Percentiles rank a stretch among this genome's conserved stretches.
phyloP scores from a whole-genome alignment of 129 eudicot species.

The Flaveria bidentis region DNA sequence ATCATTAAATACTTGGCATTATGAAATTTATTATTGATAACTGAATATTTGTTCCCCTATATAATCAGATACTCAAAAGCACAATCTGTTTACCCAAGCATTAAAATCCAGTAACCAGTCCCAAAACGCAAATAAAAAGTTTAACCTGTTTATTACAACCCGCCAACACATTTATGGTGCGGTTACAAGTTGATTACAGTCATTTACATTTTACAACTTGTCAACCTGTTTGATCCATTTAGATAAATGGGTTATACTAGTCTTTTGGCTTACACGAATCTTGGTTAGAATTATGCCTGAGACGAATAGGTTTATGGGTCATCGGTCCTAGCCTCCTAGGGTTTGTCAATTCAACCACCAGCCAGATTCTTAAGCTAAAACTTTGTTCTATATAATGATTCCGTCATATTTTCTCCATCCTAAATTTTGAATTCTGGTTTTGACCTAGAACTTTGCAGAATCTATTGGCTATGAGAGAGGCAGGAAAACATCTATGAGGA shows the following conservation, averaged over 20 bases:
- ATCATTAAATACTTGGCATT: background rate
- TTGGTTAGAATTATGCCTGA: too few species aligned
- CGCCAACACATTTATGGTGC: background rate
- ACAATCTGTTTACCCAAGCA: too few species aligned
- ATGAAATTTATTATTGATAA: background rate
- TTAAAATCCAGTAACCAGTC: too few species aligned
- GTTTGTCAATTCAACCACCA: background rate
- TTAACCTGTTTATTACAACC: background rate
- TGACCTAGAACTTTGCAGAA: conserved; percentile 26
- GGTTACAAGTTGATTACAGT: background rate
- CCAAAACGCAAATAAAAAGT: too few species aligned
- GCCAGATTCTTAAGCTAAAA: background rate
- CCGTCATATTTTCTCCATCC: background rate
- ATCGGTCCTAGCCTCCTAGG: background rate
- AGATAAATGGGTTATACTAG: background rate
- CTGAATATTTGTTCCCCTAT: too few species aligned
- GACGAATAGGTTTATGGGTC: background rate
- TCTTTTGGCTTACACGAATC: background rate
- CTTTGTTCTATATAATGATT: background rate
- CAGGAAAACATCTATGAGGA: conserved; percentile 21
- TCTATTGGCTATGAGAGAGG: conserved; percentile 22
- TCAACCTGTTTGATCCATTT: background rate
- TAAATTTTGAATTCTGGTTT: background rate
- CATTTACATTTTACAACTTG: background rate
- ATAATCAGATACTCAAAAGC: too few species aligned